A percentile compares a stretch with the other conserved stretches of the same genome.
phyloP scores from a whole-genome alignment of 441 rosid genomes.

The Adansonia grandidieri region DNA sequence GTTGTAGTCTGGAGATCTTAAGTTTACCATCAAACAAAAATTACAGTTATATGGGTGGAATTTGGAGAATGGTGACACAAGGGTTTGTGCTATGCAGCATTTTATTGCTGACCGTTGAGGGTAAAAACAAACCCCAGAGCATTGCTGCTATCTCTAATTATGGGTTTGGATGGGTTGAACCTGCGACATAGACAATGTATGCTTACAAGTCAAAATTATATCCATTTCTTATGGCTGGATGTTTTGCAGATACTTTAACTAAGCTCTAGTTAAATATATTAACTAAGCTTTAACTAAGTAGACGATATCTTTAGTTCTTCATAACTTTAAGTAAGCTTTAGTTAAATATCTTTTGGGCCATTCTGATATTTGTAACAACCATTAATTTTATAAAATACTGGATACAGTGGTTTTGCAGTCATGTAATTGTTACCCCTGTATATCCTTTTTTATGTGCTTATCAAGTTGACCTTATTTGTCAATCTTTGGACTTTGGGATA shows the following conservation, averaged over 20 bases:
- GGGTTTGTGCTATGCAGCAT: neutral
- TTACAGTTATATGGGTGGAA: neutral
- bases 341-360: neutral
- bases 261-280: neutral
- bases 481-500: neutral
- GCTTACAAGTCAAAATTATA: neutral
- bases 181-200: neutral
- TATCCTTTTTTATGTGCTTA: neutral
- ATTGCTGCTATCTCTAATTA: neutral
- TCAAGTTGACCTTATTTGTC: neutral
- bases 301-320: too few species aligned
- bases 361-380: neutral
- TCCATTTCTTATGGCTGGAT: neutral
- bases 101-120: neutral
- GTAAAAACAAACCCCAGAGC: neutral
- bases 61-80: neutral
- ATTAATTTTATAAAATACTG: neutral
- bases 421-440: neutral
- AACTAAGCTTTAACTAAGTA: too few species aligned
- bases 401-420: neutral
- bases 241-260: neutral
- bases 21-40: neutral
- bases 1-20: neutral
- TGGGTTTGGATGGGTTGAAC: neutral
- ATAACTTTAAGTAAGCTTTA: too few species aligned